Conservation (phyloP, 2,329 filamentous ascomycete species). For the Emydomyces testavorans region DNA sequence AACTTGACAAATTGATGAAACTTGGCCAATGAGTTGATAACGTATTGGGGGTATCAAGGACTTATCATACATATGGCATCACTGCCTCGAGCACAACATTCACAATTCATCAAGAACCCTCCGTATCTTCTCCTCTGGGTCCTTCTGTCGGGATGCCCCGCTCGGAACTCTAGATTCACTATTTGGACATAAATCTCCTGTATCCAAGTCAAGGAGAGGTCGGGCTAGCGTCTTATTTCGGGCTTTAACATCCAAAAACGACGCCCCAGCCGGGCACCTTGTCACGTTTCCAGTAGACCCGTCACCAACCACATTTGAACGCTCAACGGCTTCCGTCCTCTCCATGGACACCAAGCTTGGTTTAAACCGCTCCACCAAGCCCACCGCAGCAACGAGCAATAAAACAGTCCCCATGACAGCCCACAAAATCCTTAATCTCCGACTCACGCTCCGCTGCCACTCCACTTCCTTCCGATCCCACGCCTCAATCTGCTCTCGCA, state of each 20-base stretch:
- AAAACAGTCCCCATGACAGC: constrained; percentile 21
- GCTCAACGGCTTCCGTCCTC: background rate
- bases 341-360: background rate
- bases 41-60: constrained; percentile 10
- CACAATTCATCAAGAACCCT: constrained; percentile 13
- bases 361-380: constrained; percentile 10
- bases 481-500: constrained; percentile 30
- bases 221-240: background rate
- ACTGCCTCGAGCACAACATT: background rate
- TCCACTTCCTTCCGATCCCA: constrained; percentile 36
- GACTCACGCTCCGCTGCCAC: constrained; percentile 31
- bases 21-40: background rate
- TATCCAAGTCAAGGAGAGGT: background rate
- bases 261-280: background rate
- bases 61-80: constrained; percentile 2
- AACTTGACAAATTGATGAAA: background rate
- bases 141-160: background rate
- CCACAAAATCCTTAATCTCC: constrained; percentile 33
- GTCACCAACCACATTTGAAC: background rate
- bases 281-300: background rate
- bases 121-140: constrained; percentile 9
- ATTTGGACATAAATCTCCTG: background rate
- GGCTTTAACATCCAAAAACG: background rate
- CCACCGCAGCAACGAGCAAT: constrained; percentile 23
- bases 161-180: background rate